Percentiles rank a stretch among this genome's conserved stretches.
These are phyloP conservation scores for Suillus variegatus DNA, from an alignment of 768 basidiomycete species.

Conservation along the genomic window DNA sequence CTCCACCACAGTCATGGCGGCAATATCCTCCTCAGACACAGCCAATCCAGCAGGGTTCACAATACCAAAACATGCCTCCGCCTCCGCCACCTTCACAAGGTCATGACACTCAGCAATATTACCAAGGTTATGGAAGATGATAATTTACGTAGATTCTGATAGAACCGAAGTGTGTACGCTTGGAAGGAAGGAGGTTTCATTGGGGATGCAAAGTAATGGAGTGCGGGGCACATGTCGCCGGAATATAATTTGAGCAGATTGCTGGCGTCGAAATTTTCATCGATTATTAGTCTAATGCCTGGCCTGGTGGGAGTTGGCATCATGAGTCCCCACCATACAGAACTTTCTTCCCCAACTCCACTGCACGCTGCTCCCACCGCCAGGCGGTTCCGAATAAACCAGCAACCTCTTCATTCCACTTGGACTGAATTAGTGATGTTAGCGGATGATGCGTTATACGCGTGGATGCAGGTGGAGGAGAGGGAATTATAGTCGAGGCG, in stretches of 20 bases:
- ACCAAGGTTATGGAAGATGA: constrained; percentile 34
- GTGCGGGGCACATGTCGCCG: background rate
- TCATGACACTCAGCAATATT: constrained; percentile 25
- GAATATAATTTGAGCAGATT: background rate
- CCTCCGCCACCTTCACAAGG: constrained; percentile 36
- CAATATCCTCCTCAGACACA: constrained; percentile 23
- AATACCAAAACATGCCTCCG: constrained; percentile 27
- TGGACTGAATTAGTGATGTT: constrained; percentile 46
- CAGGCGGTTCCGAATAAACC: constrained; percentile 43
- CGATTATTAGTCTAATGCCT: constrained; percentile 3
- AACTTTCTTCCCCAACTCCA: constrained; percentile 47
- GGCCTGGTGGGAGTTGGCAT: background rate
- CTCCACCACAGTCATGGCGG: constrained; percentile 24
- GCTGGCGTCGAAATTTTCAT: background rate
- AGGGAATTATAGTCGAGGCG: constrained; percentile 45
- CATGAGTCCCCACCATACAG: constrained; percentile 40
- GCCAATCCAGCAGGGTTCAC: constrained; percentile 23
- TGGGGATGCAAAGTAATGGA: background rate
- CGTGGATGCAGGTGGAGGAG: constrained; percentile 57
- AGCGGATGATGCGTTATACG: constrained; percentile 52
- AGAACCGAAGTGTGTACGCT: background rate
- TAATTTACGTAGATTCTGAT: background rate
- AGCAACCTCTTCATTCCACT: constrained; percentile 62
- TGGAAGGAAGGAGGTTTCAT: background rate
- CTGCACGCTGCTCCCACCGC: constrained; percentile 46